A percentile compares a stretch with the other conserved stretches of the same genome.
phyloP scores from a whole-genome alignment of 768 basidiomycete species.

The Pisolithus albus region DNA sequence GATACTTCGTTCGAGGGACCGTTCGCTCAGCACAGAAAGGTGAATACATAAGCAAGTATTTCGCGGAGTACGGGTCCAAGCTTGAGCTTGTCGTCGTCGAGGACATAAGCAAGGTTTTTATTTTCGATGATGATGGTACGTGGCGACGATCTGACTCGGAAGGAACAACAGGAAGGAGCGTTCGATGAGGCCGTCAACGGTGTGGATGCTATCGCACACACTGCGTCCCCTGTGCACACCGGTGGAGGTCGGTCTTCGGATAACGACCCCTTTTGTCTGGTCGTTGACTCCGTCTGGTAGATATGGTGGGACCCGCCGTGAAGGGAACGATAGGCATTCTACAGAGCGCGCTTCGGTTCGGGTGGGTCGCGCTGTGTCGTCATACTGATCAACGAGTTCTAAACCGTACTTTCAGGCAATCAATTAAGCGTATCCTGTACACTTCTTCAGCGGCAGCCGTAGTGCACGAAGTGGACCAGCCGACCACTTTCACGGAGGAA shows the following conservation, averaged over 20 bases:
- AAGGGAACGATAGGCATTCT: conserved; percentile 62
- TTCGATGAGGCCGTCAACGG: conserved; percentile 78
- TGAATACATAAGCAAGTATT: conserved; percentile 45
- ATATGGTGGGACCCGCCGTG: conserved; percentile 67
- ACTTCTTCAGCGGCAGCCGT: conserved; percentile 58
- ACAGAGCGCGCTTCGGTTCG: conserved; percentile 47
- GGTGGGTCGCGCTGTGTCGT: conserved; percentile 25
- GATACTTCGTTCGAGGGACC: conserved; percentile 59
- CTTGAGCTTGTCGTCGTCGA: conserved; percentile 62
- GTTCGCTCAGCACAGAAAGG: conserved; percentile 61
- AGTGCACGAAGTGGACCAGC: conserved; percentile 19
- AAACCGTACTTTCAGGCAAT: background rate
- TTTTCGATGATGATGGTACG: background rate
- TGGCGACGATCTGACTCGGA: background rate
- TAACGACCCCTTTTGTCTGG: no score
- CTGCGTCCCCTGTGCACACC: conserved; percentile 53
- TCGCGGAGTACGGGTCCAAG: conserved; percentile 46
- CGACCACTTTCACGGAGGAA: conserved; percentile 35
- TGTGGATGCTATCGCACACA: conserved; percentile 66
- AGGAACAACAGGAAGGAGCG: conserved; percentile 52
- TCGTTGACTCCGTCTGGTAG: conserved; percentile 22
- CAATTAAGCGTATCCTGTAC: conserved; percentile 52
- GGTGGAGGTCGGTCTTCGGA: no score
- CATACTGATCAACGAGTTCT: background rate
- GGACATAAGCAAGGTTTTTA: conserved; percentile 52